phyloP scores from a whole-genome alignment of 2,329 filamentous ascomycete genomes.

The Phaeosphaeriaceae sp. region DNA sequence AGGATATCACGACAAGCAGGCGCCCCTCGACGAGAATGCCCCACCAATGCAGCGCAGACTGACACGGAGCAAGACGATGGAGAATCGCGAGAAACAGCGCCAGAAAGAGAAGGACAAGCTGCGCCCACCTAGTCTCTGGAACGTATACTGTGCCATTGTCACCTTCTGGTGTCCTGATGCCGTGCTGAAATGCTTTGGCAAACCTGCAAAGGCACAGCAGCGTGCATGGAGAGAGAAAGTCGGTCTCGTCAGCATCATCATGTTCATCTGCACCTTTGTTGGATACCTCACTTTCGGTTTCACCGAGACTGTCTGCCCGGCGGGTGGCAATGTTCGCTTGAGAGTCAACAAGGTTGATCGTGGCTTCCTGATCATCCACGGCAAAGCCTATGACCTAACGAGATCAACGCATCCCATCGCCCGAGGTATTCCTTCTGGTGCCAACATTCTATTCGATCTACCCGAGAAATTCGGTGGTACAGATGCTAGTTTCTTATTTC shows the following conservation, averaged over 20 bases:
- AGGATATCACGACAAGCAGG: slow-evolving; percentile 48
- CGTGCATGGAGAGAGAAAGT: slow-evolving; percentile 98
- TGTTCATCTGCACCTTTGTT: slow-evolving; percentile 84
- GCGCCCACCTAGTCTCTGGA: slow-evolving; percentile 87
- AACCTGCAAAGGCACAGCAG: slow-evolving; percentile 82
- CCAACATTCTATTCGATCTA: slow-evolving; percentile 89
- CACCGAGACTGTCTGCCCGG: slow-evolving; percentile 82
- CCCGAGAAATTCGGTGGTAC: slow-evolving; percentile 80
- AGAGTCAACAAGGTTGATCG: slow-evolving; percentile 79
- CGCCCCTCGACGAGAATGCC: slow-evolving; percentile 38
- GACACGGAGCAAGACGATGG: slow-evolving; percentile 65
- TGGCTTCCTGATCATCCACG: slow-evolving; percentile 97
- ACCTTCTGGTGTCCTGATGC: slow-evolving; percentile 95
- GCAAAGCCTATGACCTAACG: slow-evolving; percentile 83
- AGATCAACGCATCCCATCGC: slow-evolving; percentile 79
- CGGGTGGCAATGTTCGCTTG: slow-evolving; percentile 70
- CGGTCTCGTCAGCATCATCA: slow-evolving; percentile 91
- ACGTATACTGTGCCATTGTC: slow-evolving; percentile 89
- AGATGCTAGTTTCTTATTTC: slow-evolving; percentile 96
- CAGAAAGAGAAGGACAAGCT: slow-evolving; percentile 68
- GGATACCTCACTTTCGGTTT: slow-evolving; percentile 98
- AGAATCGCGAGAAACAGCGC: slow-evolving; percentile 65
- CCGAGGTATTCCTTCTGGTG: slow-evolving; percentile 72
- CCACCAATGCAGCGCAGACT: slow-evolving; percentile 63
- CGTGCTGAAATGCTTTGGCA: slow-evolving; percentile 83